A percentile compares a stretch with the other conserved stretches of the same genome.
phyloP scores from a whole-genome alignment of 2,329 filamentous ascomycete species.

The Lachnellula willkommii region DNA sequence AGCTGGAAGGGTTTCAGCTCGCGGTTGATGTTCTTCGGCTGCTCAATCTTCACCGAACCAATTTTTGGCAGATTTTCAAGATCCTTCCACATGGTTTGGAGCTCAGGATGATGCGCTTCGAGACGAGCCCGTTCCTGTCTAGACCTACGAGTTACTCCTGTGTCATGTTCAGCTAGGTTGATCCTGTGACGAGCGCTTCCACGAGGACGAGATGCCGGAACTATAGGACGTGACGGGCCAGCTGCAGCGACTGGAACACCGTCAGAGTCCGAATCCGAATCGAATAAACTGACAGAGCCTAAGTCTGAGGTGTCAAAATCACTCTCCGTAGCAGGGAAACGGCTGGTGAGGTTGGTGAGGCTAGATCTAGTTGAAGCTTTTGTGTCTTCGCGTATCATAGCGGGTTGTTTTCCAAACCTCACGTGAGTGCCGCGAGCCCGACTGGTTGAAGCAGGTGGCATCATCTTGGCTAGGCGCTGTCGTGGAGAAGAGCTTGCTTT shows the following conservation, averaged over 20 bases:
- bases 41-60: slow-evolving; percentile 56
- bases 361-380: slow-evolving; percentile 12
- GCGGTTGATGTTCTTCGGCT: slow-evolving; percentile 73
- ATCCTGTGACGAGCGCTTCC: slow-evolving; percentile 8
- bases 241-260: background rate
- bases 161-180: slow-evolving; percentile 28
- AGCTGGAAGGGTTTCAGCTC: slow-evolving; percentile 90
- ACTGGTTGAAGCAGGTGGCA: background rate
- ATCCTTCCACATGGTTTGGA: slow-evolving; percentile 79
- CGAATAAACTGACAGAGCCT: background rate
- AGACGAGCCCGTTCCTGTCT: slow-evolving; percentile 58
- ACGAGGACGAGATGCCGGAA: background rate
- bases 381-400: slow-evolving; percentile 14
- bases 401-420: background rate
- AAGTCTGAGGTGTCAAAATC: slow-evolving; percentile 10
- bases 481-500: slow-evolving; percentile 1
- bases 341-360: slow-evolving; percentile 5
- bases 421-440: background rate
- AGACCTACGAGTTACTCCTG: slow-evolving; percentile 34
- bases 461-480: background rate
- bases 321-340: slow-evolving; percentile 6
- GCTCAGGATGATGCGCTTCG: slow-evolving; percentile 69
- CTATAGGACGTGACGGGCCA: background rate
- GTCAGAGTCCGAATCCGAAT: slow-evolving; percentile 5
- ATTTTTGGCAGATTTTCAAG: slow-evolving; percentile 65